Evolutionary conservation across 192 early-diverging fungal genomes (phyloP).

Genomic region (Geranomyces variabilis): DNA sequence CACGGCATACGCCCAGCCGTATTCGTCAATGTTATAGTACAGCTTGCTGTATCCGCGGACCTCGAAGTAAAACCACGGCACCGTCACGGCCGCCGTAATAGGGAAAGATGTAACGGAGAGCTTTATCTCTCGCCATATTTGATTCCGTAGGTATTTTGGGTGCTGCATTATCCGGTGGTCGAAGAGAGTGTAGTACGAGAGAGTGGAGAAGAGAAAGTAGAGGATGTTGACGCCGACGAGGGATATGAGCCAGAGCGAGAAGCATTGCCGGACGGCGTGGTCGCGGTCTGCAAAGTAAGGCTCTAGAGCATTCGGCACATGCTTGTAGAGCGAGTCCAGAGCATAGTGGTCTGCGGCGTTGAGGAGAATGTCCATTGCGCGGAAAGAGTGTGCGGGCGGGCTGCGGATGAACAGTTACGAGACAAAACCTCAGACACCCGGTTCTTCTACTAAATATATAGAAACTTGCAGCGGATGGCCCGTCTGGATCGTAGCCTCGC

Average conservation of each 20-base stretch:
- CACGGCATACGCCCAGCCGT: conserved; percentile 76
- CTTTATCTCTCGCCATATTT: conserved; percentile 84
- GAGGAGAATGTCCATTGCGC: conserved; percentile 35
- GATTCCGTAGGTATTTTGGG: conserved; percentile 90
- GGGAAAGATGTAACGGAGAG: conserved; percentile 81
- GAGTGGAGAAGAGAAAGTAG: conserved; percentile 76
- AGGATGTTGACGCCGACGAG: conserved; percentile 74
- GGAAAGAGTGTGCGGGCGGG: no score
- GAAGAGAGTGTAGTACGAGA: conserved; percentile 86
- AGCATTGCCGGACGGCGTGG: conserved; percentile 70
- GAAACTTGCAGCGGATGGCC: no score
- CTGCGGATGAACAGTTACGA: no score
- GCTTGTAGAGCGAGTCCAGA: conserved; percentile 39
- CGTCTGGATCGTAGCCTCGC: no score
- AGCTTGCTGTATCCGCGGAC: conserved; percentile 85
- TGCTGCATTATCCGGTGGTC: conserved; percentile 90
- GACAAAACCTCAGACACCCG: no score
- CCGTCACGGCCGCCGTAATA: conserved; percentile 77
- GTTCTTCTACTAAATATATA: no score
- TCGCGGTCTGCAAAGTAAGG: conserved; percentile 56
- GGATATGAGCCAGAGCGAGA: conserved; percentile 74
- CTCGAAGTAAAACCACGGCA: conserved; percentile 92
- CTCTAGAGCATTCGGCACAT: conserved; percentile 36
- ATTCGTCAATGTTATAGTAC: conserved; percentile 71
- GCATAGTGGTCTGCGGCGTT: conserved; percentile 43